These are phyloP conservation scores for Umbelopsis vinacea DNA, from an alignment of 192 early-diverging fungal species.

Conservation along the genomic window DNA sequence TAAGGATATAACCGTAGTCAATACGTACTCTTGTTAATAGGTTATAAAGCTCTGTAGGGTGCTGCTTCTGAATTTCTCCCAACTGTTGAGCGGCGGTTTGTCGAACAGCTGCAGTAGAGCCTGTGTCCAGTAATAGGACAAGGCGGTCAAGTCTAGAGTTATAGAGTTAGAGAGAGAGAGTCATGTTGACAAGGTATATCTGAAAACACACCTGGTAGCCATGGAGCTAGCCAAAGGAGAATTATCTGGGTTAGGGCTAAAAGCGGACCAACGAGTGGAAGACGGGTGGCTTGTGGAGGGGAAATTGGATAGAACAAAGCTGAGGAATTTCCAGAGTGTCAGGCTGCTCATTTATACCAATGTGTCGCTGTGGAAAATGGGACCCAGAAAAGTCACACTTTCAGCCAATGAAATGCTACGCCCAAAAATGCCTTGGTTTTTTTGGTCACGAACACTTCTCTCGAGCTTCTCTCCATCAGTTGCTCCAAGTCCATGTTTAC, in stretches of 20 bases:
- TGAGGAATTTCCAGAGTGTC: not conserved
- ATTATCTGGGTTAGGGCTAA: conserved; percentile 18
- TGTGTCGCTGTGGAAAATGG: no score
- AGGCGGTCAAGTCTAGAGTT: conserved; percentile 85
- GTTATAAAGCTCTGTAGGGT: conserved; percentile 90
- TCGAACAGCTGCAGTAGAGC: conserved; percentile 86
- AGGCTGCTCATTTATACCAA: not conserved
- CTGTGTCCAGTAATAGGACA: conserved; percentile 91
- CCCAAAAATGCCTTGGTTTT: no score
- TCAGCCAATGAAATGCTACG: no score
- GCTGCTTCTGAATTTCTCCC: conserved; percentile 92
- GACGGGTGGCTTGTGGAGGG: not conserved
- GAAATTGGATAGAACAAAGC: conserved; percentile 4
- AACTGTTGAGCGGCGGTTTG: conserved; percentile 93
- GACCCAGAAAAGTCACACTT: no score
- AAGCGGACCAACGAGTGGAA: not conserved
- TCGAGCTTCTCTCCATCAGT: not conserved
- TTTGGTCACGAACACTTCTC: no score
- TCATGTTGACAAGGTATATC: not conserved
- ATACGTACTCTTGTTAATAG: conserved; percentile 74
- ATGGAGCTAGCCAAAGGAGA: conserved; percentile 22
- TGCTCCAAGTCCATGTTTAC: not conserved
- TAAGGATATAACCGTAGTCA: no score
- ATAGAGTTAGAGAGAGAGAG: not conserved
- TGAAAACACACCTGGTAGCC: conserved; percentile 32